phyloP scores from a whole-genome alignment of 352 stramenopile genomes.

The Peronosclerospora sorghi region DNA sequence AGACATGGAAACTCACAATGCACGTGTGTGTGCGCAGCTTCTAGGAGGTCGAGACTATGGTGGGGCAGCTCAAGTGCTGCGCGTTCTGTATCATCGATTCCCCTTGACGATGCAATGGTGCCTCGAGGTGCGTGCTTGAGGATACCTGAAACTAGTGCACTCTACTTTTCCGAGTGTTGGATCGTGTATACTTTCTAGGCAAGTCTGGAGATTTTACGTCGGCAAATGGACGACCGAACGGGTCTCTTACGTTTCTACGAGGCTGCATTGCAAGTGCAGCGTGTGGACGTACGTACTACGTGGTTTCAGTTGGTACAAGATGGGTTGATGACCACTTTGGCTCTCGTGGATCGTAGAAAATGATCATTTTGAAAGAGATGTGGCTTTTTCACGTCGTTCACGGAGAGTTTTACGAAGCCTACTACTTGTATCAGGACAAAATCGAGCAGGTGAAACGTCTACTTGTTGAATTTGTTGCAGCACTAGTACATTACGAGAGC shows the following conservation, averaged over 20 bases:
- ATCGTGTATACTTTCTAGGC: conserved; percentile 20
- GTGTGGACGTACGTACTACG: conserved; percentile 33
- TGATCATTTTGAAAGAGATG: conserved; percentile 59
- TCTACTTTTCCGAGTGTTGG: background rate
- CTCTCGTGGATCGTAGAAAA: conserved; percentile 36
- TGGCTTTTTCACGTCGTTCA: conserved; percentile 57
- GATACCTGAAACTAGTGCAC: background rate
- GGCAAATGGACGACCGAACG: conserved; percentile 35
- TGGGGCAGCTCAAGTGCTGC: conserved; percentile 52
- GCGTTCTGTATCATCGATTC: conserved; percentile 62
- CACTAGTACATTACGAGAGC: background rate
- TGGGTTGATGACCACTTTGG: too few relatives aligned
- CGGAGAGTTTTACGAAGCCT: conserved; percentile 74
- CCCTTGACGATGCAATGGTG: conserved; percentile 40
- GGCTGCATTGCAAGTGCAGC: conserved; percentile 24
- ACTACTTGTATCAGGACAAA: conserved; percentile 64
- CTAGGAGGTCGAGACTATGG: conserved; percentile 58
- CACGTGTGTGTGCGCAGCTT: conserved; percentile 23
- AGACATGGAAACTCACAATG: background rate
- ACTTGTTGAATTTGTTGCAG: background rate
- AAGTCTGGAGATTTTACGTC: conserved; percentile 66
- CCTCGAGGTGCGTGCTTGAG: conserved; percentile 37
- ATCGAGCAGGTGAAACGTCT: conserved; percentile 40
- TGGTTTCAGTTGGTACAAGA: background rate
- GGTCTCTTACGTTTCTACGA: conserved; percentile 52